Conservation (phyloP, 768 basidiomycete species). For the Panaeolus papilionaceus region DNA sequence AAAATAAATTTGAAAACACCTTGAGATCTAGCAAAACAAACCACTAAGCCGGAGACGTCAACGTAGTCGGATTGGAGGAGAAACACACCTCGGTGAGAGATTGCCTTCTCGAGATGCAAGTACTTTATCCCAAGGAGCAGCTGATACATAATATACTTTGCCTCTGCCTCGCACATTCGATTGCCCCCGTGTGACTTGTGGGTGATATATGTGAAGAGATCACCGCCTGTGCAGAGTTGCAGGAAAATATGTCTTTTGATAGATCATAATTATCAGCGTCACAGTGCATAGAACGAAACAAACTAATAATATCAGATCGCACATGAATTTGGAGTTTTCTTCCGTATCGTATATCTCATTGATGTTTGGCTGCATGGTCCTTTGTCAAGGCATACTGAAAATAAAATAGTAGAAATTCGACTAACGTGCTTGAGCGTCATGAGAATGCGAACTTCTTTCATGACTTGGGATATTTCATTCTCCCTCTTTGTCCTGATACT, state of each 20-base stretch:
- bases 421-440: conserved; percentile 75
- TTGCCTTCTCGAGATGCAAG: conserved; percentile 64
- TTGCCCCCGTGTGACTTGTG: conserved; percentile 54
- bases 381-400: conserved; percentile 3
- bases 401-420: conserved; percentile 9
- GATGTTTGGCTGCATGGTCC: conserved; percentile 69
- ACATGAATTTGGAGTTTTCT: conserved; percentile 66
- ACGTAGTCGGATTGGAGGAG: neutral
- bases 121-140: conserved; percentile 74
- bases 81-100: conserved; percentile 78
- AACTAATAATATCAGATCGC: conserved; percentile 23
- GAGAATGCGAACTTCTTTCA: conserved; percentile 82
- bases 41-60: neutral
- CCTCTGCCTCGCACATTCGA: conserved; percentile 77
- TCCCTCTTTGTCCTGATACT: conserved; percentile 72
- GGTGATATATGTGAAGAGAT: conserved; percentile 86
- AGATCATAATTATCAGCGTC: neutral
- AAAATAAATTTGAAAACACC: conserved; percentile 38
- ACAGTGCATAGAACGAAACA: neutral
- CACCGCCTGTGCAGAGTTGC: conserved; percentile 85
- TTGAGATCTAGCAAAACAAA: conserved; percentile 58
- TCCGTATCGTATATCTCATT: conserved; percentile 79
- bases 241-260: conserved; percentile 76
- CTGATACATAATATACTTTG: conserved; percentile 86
- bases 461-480: conserved; percentile 62